Conservation (phyloP, 495 filamentous ascomycete genomes). For the Gamarada debralockiae region DNA sequence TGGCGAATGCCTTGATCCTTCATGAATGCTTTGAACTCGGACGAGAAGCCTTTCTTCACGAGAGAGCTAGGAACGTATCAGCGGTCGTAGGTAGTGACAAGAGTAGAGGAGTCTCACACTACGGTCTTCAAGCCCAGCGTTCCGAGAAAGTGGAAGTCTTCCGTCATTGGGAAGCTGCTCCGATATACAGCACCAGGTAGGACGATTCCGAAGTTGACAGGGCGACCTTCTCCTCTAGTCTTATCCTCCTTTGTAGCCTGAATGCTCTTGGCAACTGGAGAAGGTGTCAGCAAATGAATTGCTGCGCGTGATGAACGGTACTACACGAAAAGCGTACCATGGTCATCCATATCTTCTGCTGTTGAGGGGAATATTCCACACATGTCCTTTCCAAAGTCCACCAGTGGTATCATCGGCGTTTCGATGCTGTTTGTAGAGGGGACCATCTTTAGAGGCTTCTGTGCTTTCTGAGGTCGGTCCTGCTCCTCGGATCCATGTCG, state of each 20-base stretch:
- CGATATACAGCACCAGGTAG: constrained; percentile 62
- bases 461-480: neutral
- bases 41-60: constrained; percentile 60
- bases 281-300: neutral
- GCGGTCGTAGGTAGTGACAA: neutral
- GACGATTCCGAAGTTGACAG: constrained; percentile 65
- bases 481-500: constrained; percentile 10
- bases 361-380: constrained; percentile 9
- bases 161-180: constrained; percentile 64
- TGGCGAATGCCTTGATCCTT: constrained; percentile 59
- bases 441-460: neutral
- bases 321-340: constrained; percentile 8
- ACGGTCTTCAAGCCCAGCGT: constrained; percentile 67
- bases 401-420: neutral
- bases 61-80: constrained; percentile 58
- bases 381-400: constrained; percentile 14
- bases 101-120: constrained; percentile 47
- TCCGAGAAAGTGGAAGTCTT: constrained; percentile 62
- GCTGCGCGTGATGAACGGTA: neutral
- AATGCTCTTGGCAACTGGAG: constrained; percentile 31
- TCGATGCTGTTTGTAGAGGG: neutral
- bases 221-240: constrained; percentile 31
- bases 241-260: constrained; percentile 8
- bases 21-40: constrained; percentile 58
- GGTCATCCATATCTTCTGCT: constrained; percentile 12